Base-by-base conservation (phyloP, 331 rosid genomes). In the Malus hybrid region DNA sequence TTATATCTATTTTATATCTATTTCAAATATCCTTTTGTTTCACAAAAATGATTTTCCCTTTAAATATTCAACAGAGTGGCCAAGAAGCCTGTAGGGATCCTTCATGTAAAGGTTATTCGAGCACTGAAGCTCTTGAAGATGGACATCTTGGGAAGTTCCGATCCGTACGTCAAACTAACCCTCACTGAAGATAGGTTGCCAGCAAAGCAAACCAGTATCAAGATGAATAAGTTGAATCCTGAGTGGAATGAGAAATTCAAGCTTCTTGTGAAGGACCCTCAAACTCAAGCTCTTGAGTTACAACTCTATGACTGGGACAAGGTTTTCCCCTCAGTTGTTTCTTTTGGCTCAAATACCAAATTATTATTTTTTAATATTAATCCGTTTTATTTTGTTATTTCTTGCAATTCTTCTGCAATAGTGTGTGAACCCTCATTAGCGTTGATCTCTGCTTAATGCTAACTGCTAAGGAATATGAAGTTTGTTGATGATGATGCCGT, bases 281-380 rank as follows among this genome's bases (percentile, higher is more conserved):
- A 81, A 52, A 77, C 95, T 76, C 99, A 94, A 87, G 93, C 83
- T 69, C 93, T 94, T 50, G 92, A 90, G 80, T 72, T 92, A 71
- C 93, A 90, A 84, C 93, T 94, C 80, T 88, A 74, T 74, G 99
- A 92, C 73, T 94, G 99, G 97, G 99, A 94, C 86, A 87, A 92
- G 99, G 98, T 89, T 64, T 79, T 80, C 39, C 54, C 34, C 63
- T 32, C 19, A 42, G 54, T 62, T 63, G 56, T 74, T 36, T 36
- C 67, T 59, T 52, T 27, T 64, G n/a, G 24, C 20, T 64, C 44
- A 31, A 65, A 54, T 77, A 71, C 48, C 76, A 78, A 7, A 12
- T 59, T 14, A 22, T 59, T 7, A 59, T 22, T 0, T 72, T 59
- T 15, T 72, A 27, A 24, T 5, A 15, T 13, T 36, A 69, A 70